A percentile compares a stretch with the other conserved stretches of the same genome.
phyloP scores from a whole-genome alignment of 2,329 filamentous ascomycete species.

The Trichoderma sp. region DNA sequence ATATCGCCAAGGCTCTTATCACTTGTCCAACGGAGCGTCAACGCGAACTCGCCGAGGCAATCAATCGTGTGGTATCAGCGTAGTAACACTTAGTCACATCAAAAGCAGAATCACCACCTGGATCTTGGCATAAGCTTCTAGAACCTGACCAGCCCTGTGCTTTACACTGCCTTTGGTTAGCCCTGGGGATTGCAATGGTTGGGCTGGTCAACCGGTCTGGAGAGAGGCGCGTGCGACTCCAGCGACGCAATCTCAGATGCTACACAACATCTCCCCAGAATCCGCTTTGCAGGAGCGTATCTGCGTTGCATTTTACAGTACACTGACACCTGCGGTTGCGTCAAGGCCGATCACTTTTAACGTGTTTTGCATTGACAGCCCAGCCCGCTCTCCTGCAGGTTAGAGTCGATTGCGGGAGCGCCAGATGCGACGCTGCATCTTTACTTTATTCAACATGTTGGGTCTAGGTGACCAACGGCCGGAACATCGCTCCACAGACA shows the following conservation, averaged over 20 bases:
- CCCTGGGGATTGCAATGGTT: neutral
- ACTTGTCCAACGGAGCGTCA: neutral
- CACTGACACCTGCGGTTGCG: neutral
- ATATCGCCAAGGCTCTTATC: slow-evolving; percentile 11
- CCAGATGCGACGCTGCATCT: slow-evolving; percentile 7
- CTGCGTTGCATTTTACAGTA: neutral
- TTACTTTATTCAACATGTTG: neutral
- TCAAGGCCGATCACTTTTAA: neutral
- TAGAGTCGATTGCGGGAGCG: neutral
- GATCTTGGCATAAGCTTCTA: slow-evolving; percentile 9
- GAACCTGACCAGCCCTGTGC: neutral
- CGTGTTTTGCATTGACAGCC: neutral
- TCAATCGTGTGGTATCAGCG: neutral
- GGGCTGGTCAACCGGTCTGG: neutral
- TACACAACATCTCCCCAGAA: neutral
- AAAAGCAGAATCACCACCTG: neutral
- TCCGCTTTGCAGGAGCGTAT: neutral
- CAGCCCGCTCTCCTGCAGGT: neutral
- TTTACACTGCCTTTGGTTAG: neutral
- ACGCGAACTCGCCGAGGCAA: neutral
- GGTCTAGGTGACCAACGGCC: neutral
- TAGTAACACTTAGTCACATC: neutral
- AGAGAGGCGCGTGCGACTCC: neutral
- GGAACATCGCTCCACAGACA: slow-evolving; percentile 6
- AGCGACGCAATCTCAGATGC: neutral